Percentiles rank a stretch among this genome's conserved stretches.
phyloP scores from a whole-genome alignment of 2,329 filamentous ascomycete genomes.

The Fusarium lateritium region DNA sequence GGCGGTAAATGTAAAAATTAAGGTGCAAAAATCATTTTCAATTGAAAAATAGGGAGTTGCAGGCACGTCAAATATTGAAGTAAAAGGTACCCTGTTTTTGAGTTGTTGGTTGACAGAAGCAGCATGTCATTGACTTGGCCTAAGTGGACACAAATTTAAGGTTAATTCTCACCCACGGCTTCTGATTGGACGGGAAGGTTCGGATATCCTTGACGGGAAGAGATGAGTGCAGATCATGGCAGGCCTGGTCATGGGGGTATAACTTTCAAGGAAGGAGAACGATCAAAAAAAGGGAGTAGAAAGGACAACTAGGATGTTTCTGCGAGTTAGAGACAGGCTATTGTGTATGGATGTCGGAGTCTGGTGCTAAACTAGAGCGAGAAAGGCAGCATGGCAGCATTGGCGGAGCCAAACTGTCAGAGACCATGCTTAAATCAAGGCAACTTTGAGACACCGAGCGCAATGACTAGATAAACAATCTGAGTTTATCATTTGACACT shows the following conservation, averaged over 20 bases:
- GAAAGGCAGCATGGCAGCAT: not conserved
- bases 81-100: too few species aligned
- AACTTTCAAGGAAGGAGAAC: slow-evolving; percentile 18
- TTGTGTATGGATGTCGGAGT: not conserved
- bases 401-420: not conserved
- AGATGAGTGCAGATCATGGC: slow-evolving; percentile 33
- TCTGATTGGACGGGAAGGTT: slow-evolving; percentile 23
- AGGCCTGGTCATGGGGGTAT: slow-evolving; percentile 20
- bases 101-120: not conserved
- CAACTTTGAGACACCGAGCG: not conserved
- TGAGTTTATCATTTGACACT: not conserved
- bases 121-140: slow-evolving; percentile 13
- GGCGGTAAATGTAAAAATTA: not conserved
- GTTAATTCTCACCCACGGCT: slow-evolving; percentile 30
- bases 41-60: too few species aligned
- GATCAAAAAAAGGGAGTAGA: slow-evolving; percentile 7
- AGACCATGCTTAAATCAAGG: not conserved
- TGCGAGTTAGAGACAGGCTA: not conserved
- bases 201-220: slow-evolving; percentile 9
- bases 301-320: slow-evolving; percentile 1
- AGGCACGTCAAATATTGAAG: too few species aligned
- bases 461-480: not conserved
- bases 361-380: not conserved
- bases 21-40: too few species aligned
- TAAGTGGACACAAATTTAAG: slow-evolving; percentile 34